These are phyloP conservation scores for Sclerotinia trifoliorum DNA, from an alignment of 2,329 filamentous ascomycete species.

Conservation along the genomic window DNA sequence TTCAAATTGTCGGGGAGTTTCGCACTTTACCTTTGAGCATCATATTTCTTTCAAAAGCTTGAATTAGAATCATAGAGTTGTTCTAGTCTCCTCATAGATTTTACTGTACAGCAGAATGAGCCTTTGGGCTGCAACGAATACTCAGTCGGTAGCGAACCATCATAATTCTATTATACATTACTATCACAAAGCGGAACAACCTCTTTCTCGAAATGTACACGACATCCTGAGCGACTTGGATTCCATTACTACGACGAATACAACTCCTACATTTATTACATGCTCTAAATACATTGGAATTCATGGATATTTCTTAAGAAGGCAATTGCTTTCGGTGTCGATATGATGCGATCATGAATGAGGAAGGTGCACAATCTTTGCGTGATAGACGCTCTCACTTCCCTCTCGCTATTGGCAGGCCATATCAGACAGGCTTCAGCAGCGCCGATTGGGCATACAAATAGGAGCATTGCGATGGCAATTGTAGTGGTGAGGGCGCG, in stretches of 20 bases:
- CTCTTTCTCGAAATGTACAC: neutral
- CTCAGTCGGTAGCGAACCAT: neutral
- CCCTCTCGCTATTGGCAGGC: neutral
- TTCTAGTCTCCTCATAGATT: neutral
- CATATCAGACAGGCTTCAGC: neutral
- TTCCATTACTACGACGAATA: neutral
- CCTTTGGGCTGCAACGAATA: neutral
- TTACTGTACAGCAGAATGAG: neutral
- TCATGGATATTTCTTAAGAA: neutral
- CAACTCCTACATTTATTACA: neutral
- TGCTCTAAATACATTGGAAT: neutral
- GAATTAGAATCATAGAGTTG: neutral
- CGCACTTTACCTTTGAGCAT: neutral
- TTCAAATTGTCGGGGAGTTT: neutral
- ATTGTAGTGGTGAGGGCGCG: neutral
- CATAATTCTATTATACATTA: neutral
- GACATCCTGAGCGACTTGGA: neutral
- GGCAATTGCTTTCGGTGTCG: too few relatives aligned
- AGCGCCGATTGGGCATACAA: neutral
- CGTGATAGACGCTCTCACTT: neutral
- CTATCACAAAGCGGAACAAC: neutral
- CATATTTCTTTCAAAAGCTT: neutral
- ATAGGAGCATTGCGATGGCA: neutral
- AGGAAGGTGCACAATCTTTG: neutral
- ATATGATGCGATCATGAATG: neutral